Base-by-base conservation (phyloP, 1,139 yeast species). In the Hanseniaspora uvarum region DNA sequence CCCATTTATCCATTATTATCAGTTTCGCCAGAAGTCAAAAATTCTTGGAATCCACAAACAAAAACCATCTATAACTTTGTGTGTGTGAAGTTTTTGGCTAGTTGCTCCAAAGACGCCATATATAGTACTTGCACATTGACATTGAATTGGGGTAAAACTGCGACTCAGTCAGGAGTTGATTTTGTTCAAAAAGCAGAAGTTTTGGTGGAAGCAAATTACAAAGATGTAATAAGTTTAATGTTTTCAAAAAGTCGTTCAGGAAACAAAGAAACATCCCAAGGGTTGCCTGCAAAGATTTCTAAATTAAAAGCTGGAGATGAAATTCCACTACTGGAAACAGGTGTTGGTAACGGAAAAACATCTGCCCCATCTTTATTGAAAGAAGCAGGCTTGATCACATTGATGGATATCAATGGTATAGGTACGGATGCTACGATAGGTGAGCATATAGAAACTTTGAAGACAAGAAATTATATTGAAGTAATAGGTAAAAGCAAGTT, bases 361-460 rank as follows among this genome's bases (percentile, higher is more conserved):
- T 65, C 82, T 0, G 81, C 96, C 0, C 98, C 98, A 0, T 70
- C 71, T 38, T 83, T 80, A 55, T 77, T 94, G 74, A 89, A 98
- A 0, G 99, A 94, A 67, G 76, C 96, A 0, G 98, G 92, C 62
- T 73, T 94, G 37, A 87, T 94, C 69, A 84, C 88, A 11, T 70
- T 92, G 52, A 94, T 94, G 99, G 98, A 94, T 70, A 86, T 80
- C 6, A 94, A 94, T 68, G 97, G 97, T 0, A 94, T 94, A 49
- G 99, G 99, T 1, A 94, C 99, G 0, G 99, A 94, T 71, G 98
- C 99, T 1, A 94, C 99, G 0, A 94, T 94, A 70, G 98, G 98
- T 0, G 98, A 92, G 45, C 99, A 94, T 67, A 92, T 94, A 38
- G 89, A 85, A 57, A 89, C 86, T 63, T 81, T 94, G 46, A 70